Conservation (phyloP, 306 rosid species). For the Vachellia collinsii region DNA sequence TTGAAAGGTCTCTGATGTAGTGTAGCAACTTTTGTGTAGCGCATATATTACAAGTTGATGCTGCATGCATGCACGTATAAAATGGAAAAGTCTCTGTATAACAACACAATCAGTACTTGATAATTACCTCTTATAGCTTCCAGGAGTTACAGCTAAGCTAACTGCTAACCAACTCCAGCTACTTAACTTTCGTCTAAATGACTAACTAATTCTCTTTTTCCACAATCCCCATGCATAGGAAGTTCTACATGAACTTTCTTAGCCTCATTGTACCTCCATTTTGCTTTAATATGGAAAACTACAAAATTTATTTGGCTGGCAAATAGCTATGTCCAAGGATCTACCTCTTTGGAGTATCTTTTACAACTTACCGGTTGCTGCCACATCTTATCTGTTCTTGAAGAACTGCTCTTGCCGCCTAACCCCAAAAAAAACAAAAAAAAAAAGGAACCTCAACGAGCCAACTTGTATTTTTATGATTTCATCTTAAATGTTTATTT, state of each 20-base stretch:
- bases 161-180: neutral
- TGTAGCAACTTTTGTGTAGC: neutral
- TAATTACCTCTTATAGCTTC: neutral
- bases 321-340: neutral
- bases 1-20: neutral
- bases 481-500: neutral
- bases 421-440: too few species aligned
- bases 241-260: neutral
- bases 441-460: too few species aligned
- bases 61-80: neutral
- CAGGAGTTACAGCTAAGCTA: neutral
- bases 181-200: neutral
- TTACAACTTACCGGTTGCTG: neutral
- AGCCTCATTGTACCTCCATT: neutral
- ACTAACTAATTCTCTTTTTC: neutral
- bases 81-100: neutral
- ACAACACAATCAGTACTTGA: neutral
- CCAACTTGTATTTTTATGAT: neutral
- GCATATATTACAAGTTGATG: neutral
- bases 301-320: neutral
- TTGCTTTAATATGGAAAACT: neutral
- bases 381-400: neutral
- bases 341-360: neutral
- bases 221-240: neutral
- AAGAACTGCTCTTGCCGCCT: too few species aligned